Evolutionary conservation across 1,139 yeast species (phyloP).

Genomic region (Meyerozyma guilliermondii): DNA sequence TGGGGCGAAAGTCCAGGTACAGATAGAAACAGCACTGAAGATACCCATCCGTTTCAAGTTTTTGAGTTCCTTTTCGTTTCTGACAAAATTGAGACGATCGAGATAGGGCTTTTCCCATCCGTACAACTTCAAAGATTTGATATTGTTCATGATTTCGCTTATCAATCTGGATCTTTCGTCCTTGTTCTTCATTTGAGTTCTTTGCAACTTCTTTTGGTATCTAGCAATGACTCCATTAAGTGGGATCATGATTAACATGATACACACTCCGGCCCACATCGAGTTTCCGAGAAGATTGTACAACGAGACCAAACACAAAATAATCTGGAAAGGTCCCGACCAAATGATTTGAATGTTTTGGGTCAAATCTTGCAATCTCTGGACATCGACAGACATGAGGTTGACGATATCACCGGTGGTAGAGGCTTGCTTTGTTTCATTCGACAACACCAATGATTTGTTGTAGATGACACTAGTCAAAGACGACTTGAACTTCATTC

Average conservation of each 20-base stretch:
- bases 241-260: conserved; percentile 83
- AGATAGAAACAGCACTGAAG: conserved; percentile 66
- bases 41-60: conserved; percentile 76
- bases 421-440: conserved; percentile 73
- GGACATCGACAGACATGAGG: conserved; percentile 95
- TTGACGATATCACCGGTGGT: conserved; percentile 97
- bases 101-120: conserved; percentile 94
- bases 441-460: conserved; percentile 75
- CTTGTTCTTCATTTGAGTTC: conserved; percentile 44
- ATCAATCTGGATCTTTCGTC: conserved; percentile 54
- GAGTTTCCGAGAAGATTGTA: conserved; percentile 59
- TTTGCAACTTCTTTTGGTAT: conserved; percentile 70
- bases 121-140: conserved; percentile 85
- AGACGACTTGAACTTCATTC: conserved; percentile 83
- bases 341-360: conserved; percentile 85
- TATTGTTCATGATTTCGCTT: conserved; percentile 84
- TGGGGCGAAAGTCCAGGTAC: conserved; percentile 86
- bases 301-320: conserved; percentile 47
- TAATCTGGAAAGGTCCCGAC: conserved; percentile 96
- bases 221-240: conserved; percentile 71
- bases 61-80: conserved; percentile 83
- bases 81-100: conserved; percentile 65
- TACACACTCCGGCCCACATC: conserved; percentile 95
- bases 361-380: conserved; percentile 83
- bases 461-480: conserved; percentile 75